Conservation (phyloP, 208 protist species). For the Acanthamoeba triangularis region DNA sequence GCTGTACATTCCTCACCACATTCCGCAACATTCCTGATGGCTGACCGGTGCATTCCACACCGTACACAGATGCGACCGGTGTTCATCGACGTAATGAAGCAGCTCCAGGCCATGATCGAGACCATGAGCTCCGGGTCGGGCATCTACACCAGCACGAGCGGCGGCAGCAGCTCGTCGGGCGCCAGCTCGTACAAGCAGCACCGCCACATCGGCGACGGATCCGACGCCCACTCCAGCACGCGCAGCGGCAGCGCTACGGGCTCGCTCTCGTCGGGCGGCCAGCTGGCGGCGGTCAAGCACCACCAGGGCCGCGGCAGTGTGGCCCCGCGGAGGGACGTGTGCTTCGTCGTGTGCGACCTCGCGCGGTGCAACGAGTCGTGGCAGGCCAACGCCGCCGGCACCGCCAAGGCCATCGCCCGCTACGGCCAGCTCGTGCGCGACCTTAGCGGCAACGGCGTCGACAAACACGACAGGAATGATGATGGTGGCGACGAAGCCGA, state of each 20-base stretch:
- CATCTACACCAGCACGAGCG: not conserved
- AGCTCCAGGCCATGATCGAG: slow-evolving; percentile 38
- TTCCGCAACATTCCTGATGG: too few relatives aligned
- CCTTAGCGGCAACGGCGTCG: not conserved
- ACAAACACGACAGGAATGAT: too few relatives aligned
- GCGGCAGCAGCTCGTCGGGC: not conserved
- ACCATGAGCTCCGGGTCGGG: not conserved
- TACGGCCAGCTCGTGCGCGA: slow-evolving; percentile 18
- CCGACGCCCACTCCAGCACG: not conserved
- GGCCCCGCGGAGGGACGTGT: not conserved
- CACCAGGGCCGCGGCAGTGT: not conserved
- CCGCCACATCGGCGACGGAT: not conserved
- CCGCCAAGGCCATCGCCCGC: slow-evolving; percentile 50
- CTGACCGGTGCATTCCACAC: too few relatives aligned
- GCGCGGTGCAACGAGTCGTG: slow-evolving; percentile 57
- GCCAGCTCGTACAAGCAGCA: not conserved
- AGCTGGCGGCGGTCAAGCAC: too few relatives aligned
- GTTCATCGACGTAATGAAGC: slow-evolving; percentile 20
- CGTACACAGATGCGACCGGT: not conserved
- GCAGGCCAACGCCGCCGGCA: slow-evolving; percentile 20
- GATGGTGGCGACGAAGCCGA: too few relatives aligned
- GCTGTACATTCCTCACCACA: not conserved
- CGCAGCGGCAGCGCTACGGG: not conserved
- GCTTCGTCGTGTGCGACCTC: slow-evolving; percentile 55
- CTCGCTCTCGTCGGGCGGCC: not conserved